A percentile compares a stretch with the other conserved stretches of the same genome.
Conservation (phyloP, 768 basidiomycete species). For the Leccinum ochraceum region DNA sequence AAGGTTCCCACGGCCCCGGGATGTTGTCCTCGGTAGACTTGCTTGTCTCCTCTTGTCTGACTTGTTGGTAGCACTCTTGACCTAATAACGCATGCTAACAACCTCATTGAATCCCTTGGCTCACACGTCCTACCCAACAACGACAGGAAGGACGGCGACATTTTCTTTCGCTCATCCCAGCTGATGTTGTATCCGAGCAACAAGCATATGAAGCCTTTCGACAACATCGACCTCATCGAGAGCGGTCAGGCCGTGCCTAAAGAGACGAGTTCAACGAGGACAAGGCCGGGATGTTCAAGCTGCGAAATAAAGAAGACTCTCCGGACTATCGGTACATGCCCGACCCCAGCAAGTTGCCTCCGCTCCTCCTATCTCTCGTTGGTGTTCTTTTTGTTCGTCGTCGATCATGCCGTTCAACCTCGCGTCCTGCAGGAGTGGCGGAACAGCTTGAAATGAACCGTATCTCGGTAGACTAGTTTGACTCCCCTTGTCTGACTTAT, state of each 20-base stretch:
- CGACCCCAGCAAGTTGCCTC: conserved; percentile 82
- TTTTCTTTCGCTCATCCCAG: background rate
- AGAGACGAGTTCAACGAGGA: conserved; percentile 92
- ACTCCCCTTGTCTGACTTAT: too few species aligned
- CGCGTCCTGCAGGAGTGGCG: conserved; percentile 44
- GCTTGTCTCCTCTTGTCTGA: too few species aligned
- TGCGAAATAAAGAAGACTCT: conserved; percentile 90
- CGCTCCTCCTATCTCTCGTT: conserved; percentile 59
- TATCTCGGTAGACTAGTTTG: too few species aligned
- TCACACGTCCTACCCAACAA: too few species aligned
- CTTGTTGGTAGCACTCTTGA: too few species aligned
- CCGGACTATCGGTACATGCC: conserved; percentile 99
- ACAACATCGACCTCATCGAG: conserved; percentile 67
- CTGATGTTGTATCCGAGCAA: conserved; percentile 40
- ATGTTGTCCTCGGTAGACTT: too few species aligned
- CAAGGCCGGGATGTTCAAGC: conserved; percentile 73
- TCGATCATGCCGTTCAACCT: background rate
- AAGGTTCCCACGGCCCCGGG: too few species aligned
- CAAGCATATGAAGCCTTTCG: conserved; percentile 80
- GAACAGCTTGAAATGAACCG: too few species aligned
- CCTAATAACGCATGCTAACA: too few species aligned
- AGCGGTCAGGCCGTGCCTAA: conserved; percentile 53
- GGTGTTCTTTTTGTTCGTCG: conserved; percentile 8
- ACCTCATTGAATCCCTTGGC: too few species aligned
- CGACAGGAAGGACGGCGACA: too few species aligned